These are phyloP conservation scores for Globisporangium acanthophoron DNA, from an alignment of 352 stramenopile species.

Conservation along the genomic window DNA sequence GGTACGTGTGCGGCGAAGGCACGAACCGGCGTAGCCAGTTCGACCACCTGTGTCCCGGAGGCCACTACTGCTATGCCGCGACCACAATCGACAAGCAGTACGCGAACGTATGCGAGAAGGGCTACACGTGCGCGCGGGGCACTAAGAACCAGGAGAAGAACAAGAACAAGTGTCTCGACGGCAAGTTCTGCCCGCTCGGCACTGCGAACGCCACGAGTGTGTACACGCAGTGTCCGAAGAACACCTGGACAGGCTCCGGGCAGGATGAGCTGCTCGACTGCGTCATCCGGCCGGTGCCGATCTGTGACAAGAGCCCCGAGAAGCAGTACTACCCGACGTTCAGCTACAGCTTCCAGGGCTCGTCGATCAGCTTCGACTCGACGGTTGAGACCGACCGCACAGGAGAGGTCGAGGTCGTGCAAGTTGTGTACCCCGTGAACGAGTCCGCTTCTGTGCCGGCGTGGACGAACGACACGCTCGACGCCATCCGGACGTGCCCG, in stretches of 20 bases:
- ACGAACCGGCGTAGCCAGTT: conserved; percentile 91
- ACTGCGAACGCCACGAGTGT: conserved; percentile 79
- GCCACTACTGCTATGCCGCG: conserved; percentile 85
- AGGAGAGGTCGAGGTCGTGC: conserved; percentile 87
- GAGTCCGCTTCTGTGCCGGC: conserved; percentile 60
- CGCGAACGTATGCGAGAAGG: conserved; percentile 70
- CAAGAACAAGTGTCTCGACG: conserved; percentile 91
- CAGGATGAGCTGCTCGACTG: conserved; percentile 86
- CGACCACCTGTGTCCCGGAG: conserved; percentile 88
- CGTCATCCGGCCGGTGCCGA: conserved; percentile 77
- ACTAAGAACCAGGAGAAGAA: conserved; percentile 84
- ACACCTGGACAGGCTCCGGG: conserved; percentile 84
- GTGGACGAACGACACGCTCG: conserved; percentile 96
- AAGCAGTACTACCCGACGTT: conserved; percentile 84
- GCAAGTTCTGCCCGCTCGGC: conserved; percentile 90
- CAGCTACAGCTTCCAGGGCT: conserved; percentile 59
- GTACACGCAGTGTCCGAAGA: conserved; percentile 88
- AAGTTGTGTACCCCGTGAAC: conserved; percentile 92
- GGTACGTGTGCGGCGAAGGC: conserved; percentile 91
- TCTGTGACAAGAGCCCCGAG: conserved; percentile 91
- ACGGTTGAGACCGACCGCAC: conserved; percentile 61
- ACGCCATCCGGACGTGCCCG: conserved; percentile 89
- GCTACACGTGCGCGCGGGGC: conserved; percentile 89
- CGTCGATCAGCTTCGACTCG: conserved; percentile 56
- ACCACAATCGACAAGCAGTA: conserved; percentile 88